Conservation (phyloP, 169 alveolate genomes). For the Plasmodium sp. region DNA sequence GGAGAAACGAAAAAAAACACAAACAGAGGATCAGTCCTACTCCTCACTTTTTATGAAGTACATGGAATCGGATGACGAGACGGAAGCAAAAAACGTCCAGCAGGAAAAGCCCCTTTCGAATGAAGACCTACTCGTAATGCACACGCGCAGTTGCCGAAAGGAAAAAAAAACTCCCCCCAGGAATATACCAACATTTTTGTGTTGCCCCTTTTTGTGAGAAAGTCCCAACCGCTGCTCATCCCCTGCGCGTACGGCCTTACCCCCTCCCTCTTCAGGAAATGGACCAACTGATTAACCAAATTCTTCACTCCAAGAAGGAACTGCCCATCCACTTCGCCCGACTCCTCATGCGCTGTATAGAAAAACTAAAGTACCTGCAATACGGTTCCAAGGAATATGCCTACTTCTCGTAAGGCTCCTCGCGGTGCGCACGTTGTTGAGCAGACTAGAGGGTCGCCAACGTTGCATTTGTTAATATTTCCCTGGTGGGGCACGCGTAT, state of each 20-base stretch:
- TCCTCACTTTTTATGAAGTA: conserved; percentile 58
- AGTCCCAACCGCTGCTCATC: not conserved
- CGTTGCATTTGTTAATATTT: not conserved
- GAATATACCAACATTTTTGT: not conserved
- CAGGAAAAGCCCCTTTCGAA: not conserved
- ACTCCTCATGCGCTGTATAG: conserved; percentile 11
- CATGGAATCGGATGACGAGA: conserved; percentile 67
- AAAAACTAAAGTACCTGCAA: conserved; percentile 41
- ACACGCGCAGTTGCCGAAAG: not conserved
- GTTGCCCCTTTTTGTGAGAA: not conserved
- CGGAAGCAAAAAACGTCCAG: not conserved
- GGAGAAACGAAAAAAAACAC: not conserved
- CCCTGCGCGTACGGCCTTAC: not conserved
- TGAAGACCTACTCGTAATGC: not conserved
- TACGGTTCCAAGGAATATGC: conserved; percentile 43
- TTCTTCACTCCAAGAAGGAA: not conserved
- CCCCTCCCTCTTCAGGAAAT: not conserved
- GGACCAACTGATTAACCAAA: conserved; percentile 3
- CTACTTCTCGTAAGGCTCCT: conserved; percentile 12
- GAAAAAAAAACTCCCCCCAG: not conserved
- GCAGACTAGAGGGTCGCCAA: not conserved
- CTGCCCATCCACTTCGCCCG: not conserved
- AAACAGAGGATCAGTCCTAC: conserved; percentile 51
- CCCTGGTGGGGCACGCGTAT: not conserved
- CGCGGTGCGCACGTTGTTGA: not conserved